Conservation (phyloP, 345 rosid species). For the Eucalyptus virginea region DNA sequence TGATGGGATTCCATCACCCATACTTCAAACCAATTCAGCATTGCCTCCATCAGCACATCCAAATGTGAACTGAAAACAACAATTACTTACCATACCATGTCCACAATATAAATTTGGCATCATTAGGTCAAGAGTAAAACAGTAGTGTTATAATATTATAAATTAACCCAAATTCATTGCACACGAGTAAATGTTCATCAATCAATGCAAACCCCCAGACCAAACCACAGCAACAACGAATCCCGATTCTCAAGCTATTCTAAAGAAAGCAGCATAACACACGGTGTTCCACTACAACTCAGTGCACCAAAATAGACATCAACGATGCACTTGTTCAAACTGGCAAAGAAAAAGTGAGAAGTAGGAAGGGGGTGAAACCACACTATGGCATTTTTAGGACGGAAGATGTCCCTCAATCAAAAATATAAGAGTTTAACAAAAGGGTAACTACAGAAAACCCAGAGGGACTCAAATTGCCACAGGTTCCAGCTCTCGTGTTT, state of each 20-base stretch:
- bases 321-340: no score
- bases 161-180: background rate
- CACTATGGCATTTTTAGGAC: no score
- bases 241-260: no score
- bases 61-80: background rate
- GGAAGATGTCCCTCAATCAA: no score
- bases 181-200: background rate
- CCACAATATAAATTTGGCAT: background rate
- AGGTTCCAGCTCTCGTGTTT: background rate
- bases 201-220: background rate
- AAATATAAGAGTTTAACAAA: background rate
- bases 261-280: no score
- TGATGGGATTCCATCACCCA: conserved; percentile 96
- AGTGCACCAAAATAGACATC: no score
- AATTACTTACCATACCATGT: background rate
- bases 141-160: background rate
- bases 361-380: no score
- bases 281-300: no score
- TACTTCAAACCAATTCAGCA: background rate
- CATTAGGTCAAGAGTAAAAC: background rate
- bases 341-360: no score
- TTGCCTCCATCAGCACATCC: background rate
- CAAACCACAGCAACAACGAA: background rate
- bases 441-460: background rate
- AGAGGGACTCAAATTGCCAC: background rate